Evolutionary conservation across 2,329 filamentous ascomycete species (phyloP).

Genomic region (Truncatella angustata): DNA sequence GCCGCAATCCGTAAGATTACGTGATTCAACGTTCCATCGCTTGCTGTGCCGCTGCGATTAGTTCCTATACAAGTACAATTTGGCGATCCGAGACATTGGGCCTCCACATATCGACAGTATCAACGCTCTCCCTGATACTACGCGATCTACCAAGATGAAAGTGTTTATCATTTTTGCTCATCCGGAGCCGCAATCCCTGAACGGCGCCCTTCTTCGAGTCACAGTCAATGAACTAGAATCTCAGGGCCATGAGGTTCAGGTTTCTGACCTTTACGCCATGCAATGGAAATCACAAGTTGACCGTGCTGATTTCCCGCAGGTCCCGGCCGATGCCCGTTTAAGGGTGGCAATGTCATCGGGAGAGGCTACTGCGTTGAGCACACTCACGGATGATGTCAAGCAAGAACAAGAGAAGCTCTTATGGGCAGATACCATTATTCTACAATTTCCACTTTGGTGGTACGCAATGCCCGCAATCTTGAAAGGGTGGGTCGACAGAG

Average conservation of each 20-base stretch:
- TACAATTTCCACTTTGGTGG: conserved; percentile 12
- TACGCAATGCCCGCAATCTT: conserved; percentile 11
- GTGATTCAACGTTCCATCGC: neutral
- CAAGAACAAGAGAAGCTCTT: conserved; percentile 11
- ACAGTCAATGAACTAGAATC: conserved; percentile 10
- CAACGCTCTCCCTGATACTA: neutral
- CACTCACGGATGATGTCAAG: conserved; percentile 10
- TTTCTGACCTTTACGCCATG: conserved; percentile 12
- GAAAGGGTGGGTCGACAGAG: conserved; percentile 12
- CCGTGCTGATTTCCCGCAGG: conserved; percentile 9
- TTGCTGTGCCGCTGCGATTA: neutral
- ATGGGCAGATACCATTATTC: conserved; percentile 10
- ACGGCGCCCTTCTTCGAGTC: conserved; percentile 9
- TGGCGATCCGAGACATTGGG: neutral
- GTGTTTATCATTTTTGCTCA: conserved; percentile 10
- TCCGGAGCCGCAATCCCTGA: conserved; percentile 8
- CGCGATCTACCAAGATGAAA: conserved; percentile 1
- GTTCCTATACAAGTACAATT: neutral
- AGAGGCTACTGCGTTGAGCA: neutral
- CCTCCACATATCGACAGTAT: neutral
- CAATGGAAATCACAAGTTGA: conserved; percentile 11
- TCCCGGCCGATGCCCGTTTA: conserved; percentile 1
- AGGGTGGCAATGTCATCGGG: neutral
- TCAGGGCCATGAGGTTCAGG: conserved; percentile 11
- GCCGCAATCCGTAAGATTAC: too few species aligned